A percentile compares a stretch with the other conserved stretches of the same genome.
phyloP scores from a whole-genome alignment of 768 basidiomycete species.

The Lentinula raphanica region DNA sequence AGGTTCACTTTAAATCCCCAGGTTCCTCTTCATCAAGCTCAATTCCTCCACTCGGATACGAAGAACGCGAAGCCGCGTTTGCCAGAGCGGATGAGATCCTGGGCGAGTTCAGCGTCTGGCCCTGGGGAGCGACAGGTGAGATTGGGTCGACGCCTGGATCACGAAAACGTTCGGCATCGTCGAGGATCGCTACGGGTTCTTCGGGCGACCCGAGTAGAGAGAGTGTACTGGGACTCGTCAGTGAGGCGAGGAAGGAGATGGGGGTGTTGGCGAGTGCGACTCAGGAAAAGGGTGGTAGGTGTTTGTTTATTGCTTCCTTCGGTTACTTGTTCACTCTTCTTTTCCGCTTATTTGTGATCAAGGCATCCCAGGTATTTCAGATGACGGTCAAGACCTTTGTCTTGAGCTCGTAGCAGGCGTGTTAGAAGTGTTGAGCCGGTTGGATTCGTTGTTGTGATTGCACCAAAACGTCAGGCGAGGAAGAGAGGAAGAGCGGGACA shows the following conservation, averaged over 20 bases:
- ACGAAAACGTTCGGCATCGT: slow-evolving; percentile 29
- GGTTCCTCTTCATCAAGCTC: background rate
- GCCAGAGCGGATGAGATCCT: slow-evolving; percentile 91
- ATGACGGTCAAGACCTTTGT: slow-evolving; percentile 62
- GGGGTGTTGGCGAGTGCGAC: slow-evolving; percentile 13
- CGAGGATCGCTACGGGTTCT: slow-evolving; percentile 54
- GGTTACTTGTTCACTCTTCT: no score
- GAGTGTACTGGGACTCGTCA: slow-evolving; percentile 66
- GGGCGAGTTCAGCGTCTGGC: slow-evolving; percentile 88
- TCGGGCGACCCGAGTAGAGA: slow-evolving; percentile 46
- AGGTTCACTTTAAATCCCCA: no score
- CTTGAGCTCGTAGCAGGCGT: slow-evolving; percentile 93
- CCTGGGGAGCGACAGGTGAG: slow-evolving; percentile 51
- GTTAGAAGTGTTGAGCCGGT: slow-evolving; percentile 85
- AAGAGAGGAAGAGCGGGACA: no score
- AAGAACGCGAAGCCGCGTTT: slow-evolving; percentile 91
- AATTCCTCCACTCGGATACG: slow-evolving; percentile 59
- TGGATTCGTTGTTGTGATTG: slow-evolving; percentile 75
- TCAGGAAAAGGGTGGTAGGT: background rate
- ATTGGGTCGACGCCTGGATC: slow-evolving; percentile 20
- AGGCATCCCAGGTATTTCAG: background rate
- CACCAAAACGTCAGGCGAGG: no score
- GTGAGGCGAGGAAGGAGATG: slow-evolving; percentile 71
- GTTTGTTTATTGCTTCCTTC: background rate
- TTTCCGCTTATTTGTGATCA: background rate